These are phyloP conservation scores for Stagonosporopsis chrysanthemi DNA, from an alignment of 2,329 filamentous ascomycete genomes.

Conservation along the genomic window DNA sequence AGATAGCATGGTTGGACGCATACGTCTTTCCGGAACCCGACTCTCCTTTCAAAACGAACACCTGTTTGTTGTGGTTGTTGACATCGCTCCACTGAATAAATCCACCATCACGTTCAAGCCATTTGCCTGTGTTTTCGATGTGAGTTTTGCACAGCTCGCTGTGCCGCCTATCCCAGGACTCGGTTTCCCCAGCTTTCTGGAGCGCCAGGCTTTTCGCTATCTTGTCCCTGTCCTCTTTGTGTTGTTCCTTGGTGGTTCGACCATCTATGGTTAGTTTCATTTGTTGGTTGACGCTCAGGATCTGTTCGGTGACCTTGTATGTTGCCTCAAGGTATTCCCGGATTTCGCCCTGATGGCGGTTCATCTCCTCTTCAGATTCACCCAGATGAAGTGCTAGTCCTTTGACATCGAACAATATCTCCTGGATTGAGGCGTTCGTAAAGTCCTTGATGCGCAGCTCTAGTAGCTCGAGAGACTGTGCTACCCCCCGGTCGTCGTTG, in stretches of 20 bases:
- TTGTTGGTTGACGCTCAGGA: conserved; percentile 11
- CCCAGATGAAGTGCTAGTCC: neutral
- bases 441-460: conserved; percentile 10
- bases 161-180: conserved; percentile 3
- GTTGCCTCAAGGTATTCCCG: neutral
- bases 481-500: conserved; percentile 16
- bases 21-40: conserved; percentile 6
- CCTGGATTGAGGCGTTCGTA: neutral
- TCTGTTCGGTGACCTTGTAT: conserved; percentile 5
- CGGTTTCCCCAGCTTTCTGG: neutral
- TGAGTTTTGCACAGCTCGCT: neutral
- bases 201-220: conserved; percentile 7
- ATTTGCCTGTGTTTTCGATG: neutral
- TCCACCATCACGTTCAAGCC: neutral
- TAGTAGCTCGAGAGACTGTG: conserved; percentile 13
- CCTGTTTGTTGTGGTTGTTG: neutral
- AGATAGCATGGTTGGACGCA: neutral
- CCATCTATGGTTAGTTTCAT: conserved; percentile 18
- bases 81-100: neutral
- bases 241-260: conserved; percentile 14
- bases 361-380: neutral
- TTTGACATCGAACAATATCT: conserved; percentile 2
- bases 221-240: conserved; percentile 11
- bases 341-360: neutral
- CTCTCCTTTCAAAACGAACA: neutral